Percentiles rank a stretch among this genome's conserved stretches.
Evolutionary conservation across 805 yeast genomes (phyloP).

Genomic region (Nakazawaea molendinolei): DNA sequence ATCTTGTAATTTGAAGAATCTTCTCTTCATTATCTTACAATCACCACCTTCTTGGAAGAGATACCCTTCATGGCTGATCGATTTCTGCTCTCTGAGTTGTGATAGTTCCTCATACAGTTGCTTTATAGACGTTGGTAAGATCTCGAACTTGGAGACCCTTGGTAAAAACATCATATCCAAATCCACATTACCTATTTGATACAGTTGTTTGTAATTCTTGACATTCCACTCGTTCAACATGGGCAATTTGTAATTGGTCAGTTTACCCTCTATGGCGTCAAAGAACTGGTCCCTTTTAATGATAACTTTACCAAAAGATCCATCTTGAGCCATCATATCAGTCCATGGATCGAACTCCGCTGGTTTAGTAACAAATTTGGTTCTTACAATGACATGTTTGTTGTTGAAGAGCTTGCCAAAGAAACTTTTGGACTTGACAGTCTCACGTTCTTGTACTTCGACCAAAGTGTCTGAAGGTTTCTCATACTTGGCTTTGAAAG

Average conservation of each 20-base stretch:
- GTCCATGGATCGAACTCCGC: conserved; percentile 53
- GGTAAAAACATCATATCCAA: conserved; percentile 67
- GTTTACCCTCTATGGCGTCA: conserved; percentile 45
- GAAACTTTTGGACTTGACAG: conserved; percentile 24
- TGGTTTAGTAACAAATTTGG: conserved; percentile 45
- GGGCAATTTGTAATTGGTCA: conserved; percentile 46
- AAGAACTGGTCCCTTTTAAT: conserved; percentile 57
- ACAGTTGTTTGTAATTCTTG: conserved; percentile 36
- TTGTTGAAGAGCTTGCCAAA: conserved; percentile 25
- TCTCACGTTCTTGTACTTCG: conserved; percentile 52
- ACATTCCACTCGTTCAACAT: conserved; percentile 76
- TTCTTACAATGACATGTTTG: conserved; percentile 40
- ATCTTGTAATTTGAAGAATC: conserved; percentile 72
- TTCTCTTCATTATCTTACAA: conserved; percentile 61
- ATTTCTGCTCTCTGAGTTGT: conserved; percentile 24
- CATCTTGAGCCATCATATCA: conserved; percentile 67
- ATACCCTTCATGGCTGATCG: conserved; percentile 50
- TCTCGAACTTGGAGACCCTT: conserved; percentile 50
- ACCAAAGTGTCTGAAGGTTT: conserved; percentile 42
- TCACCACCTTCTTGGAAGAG: conserved; percentile 92
- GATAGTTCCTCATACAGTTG: conserved; percentile 38
- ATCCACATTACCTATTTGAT: conserved; percentile 58
- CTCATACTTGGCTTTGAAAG: conserved; percentile 61
- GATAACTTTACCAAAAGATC: conserved; percentile 80
- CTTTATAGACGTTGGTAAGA: conserved; percentile 64